Conservation (phyloP, 768 basidiomycete species). For the Xerocomellus amylosporus region DNA sequence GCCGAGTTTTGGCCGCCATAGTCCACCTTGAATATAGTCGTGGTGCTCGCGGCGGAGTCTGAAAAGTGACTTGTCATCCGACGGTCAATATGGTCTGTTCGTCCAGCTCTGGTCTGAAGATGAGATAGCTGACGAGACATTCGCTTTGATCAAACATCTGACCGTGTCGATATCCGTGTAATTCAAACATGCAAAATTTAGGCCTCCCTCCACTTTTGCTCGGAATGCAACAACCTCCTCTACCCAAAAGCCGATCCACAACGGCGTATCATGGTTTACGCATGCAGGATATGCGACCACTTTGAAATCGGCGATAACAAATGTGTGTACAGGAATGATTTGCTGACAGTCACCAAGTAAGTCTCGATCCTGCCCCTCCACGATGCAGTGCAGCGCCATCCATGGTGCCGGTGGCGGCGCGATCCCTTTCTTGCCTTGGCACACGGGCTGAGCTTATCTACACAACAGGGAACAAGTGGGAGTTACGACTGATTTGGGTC, state of each 20-base stretch:
- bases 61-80: constrained; percentile 20
- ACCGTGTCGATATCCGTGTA: not conserved
- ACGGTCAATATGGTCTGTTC: constrained; percentile 27
- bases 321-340: constrained; percentile 91
- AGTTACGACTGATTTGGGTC: constrained; percentile 81
- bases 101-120: constrained; percentile 1
- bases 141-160: constrained; percentile 1
- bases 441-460: constrained; percentile 2
- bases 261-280: constrained; percentile 83
- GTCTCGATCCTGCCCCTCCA: constrained; percentile 16
- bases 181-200: constrained; percentile 24
- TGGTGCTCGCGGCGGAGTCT: constrained; percentile 24
- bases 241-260: constrained; percentile 90
- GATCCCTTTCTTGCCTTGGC: not conserved
- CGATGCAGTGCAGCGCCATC: not conserved
- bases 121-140: constrained; percentile 14
- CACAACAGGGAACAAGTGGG: constrained; percentile 83
- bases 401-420: constrained; percentile 11
- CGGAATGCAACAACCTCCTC: constrained; percentile 92
- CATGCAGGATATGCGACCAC: constrained; percentile 86
- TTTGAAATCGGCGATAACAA: constrained; percentile 83
- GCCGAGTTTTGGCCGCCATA: constrained; percentile 8
- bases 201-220: constrained; percentile 89
- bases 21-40: not conserved
- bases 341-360: constrained; percentile 91